Evolutionary conservation across 805 yeast genomes (phyloP).

Genomic region (Candida awuae): DNA sequence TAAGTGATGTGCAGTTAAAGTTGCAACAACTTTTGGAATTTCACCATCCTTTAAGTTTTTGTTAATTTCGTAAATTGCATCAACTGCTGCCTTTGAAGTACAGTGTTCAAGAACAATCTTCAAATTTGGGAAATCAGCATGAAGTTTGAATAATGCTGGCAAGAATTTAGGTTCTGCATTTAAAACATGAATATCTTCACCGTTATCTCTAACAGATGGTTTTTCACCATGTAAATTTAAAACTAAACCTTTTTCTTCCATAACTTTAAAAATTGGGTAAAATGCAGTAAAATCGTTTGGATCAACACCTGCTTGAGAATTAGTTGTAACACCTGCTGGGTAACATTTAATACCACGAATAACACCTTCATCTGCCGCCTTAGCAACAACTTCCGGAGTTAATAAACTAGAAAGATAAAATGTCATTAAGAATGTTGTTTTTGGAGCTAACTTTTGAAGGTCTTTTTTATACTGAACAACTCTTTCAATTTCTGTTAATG

Average conservation of each 20-base stretch:
- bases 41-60: slow-evolving; percentile 26
- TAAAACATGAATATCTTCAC: slow-evolving; percentile 73
- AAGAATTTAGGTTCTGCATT: slow-evolving; percentile 91
- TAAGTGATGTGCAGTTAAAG: slow-evolving; percentile 94
- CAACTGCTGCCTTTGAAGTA: slow-evolving; percentile 83
- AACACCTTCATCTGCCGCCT: slow-evolving; percentile 62
- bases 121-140: slow-evolving; percentile 74
- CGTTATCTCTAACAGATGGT: slow-evolving; percentile 50
- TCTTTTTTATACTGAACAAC: slow-evolving; percentile 62
- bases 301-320: slow-evolving; percentile 85
- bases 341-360: slow-evolving; percentile 91
- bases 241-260: slow-evolving; percentile 71
- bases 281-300: slow-evolving; percentile 85
- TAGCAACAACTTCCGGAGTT: slow-evolving; percentile 77
- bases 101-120: slow-evolving; percentile 91
- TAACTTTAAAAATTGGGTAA: slow-evolving; percentile 82
- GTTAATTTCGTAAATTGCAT: slow-evolving; percentile 64
- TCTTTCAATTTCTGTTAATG: slow-evolving; percentile 67
- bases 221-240: slow-evolving; percentile 94
- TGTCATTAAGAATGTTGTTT: slow-evolving; percentile 86
- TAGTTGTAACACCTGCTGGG: slow-evolving; percentile 99
- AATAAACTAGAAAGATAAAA: slow-evolving; percentile 70
- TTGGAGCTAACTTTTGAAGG: slow-evolving; percentile 60
- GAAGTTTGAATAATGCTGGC: slow-evolving; percentile 79
- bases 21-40: slow-evolving; percentile 65